Conservation (phyloP, 768 basidiomycete species). For the Neoboletus magnificus region DNA sequence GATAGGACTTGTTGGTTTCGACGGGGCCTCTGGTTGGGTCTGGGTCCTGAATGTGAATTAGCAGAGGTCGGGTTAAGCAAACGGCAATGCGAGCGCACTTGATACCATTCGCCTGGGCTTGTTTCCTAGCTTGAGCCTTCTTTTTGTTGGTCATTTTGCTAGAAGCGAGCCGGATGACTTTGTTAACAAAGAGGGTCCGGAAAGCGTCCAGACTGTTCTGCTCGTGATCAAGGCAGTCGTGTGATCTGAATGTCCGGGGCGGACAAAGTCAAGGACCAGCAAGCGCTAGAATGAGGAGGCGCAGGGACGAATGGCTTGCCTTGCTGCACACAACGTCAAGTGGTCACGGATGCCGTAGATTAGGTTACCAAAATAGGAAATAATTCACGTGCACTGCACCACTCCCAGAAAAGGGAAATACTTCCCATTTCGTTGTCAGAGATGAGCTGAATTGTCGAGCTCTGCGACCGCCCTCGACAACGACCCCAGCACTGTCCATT, state of each 20-base stretch:
- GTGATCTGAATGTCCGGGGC: neutral
- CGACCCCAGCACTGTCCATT: constrained; percentile 3
- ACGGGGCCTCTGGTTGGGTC: neutral
- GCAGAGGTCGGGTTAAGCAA: neutral
- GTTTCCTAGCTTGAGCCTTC: constrained; percentile 28
- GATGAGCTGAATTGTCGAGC: neutral
- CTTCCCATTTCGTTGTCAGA: constrained; percentile 5
- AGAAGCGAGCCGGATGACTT: neutral
- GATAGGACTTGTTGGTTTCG: constrained; percentile 15
- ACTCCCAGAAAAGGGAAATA: constrained; percentile 2
- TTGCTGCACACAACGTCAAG: neutral
- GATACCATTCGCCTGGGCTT: constrained; percentile 23
- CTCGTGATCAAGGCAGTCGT: neutral
- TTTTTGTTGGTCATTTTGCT: constrained; percentile 33
- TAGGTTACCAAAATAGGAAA: constrained; percentile 1
- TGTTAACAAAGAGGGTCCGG: neutral
- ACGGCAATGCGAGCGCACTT: constrained; percentile 15
- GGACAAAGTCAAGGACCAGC: neutral
- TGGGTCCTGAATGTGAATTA: constrained; percentile 20
- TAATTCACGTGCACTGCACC: constrained; percentile 5
- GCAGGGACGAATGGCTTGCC: neutral
- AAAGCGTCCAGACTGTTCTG: constrained; percentile 10
- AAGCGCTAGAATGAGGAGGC: neutral
- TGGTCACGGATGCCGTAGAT: constrained; percentile 6
- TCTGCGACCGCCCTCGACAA: neutral